These are phyloP conservation scores for Boletus sensibilis DNA, from an alignment of 768 basidiomycete species.

Conservation along the genomic window DNA sequence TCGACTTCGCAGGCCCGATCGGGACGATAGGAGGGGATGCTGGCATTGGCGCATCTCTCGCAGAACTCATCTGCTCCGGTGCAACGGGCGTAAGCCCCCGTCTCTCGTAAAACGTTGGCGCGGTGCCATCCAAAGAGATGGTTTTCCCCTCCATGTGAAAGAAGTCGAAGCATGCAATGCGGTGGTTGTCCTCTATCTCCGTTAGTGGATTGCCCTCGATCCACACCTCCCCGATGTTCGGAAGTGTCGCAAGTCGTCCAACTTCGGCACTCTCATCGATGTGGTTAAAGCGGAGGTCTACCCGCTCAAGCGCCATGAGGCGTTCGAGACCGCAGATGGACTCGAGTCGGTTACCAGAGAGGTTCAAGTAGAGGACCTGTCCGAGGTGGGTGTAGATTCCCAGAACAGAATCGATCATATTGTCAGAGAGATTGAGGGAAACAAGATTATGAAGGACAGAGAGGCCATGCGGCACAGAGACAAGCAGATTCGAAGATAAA, in stretches of 20 bases:
- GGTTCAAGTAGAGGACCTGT: slow-evolving; percentile 72
- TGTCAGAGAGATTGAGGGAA: slow-evolving; percentile 94
- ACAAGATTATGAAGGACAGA: slow-evolving; percentile 72
- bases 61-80: slow-evolving; percentile 51
- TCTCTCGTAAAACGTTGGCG: slow-evolving; percentile 71
- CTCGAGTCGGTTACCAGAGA: slow-evolving; percentile 85
- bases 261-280: slow-evolving; percentile 84
- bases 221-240: slow-evolving; percentile 79
- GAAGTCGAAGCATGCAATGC: slow-evolving; percentile 75
- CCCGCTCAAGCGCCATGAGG: slow-evolving; percentile 75
- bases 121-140: slow-evolving; percentile 72
- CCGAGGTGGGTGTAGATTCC: slow-evolving; percentile 83
- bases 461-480: slow-evolving; percentile 81
- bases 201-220: slow-evolving; percentile 81
- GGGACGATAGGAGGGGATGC: slow-evolving; percentile 62
- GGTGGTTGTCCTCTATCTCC: slow-evolving; percentile 66
- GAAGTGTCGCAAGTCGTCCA: slow-evolving; percentile 75
- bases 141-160: slow-evolving; percentile 84
- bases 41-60: slow-evolving; percentile 46
- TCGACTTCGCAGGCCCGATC: slow-evolving; percentile 41
- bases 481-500: slow-evolving; percentile 86
- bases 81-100: slow-evolving; percentile 50
- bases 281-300: slow-evolving; percentile 80
- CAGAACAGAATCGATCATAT: slow-evolving; percentile 95
- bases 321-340: slow-evolving; percentile 95